Evolutionary conservation across 345 rosid species (phyloP).

Genomic region (Limnanthes douglasii): DNA sequence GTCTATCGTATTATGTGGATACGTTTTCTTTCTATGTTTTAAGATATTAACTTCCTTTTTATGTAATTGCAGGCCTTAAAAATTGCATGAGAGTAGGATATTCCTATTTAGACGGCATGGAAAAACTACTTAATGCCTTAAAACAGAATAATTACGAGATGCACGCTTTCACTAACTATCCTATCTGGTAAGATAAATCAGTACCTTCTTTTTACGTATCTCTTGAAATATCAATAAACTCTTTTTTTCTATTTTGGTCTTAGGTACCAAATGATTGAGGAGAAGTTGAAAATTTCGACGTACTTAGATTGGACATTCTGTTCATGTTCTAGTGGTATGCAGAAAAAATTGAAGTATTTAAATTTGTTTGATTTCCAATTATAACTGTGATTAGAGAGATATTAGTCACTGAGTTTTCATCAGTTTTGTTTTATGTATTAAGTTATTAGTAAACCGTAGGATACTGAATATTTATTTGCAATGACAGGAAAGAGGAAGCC

Average conservation of each 20-base stretch:
- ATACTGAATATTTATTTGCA: too few relatives aligned
- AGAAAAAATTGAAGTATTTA: background rate
- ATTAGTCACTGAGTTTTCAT: too few relatives aligned
- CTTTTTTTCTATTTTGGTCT: conserved; percentile 16
- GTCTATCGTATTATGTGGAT: background rate
- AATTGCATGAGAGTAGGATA: conserved; percentile 56
- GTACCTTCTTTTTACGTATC: background rate
- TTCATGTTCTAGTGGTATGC: conserved; percentile 52
- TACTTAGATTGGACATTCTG: conserved; percentile 92
- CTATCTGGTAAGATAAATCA: conserved; percentile 42
- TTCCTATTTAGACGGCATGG: conserved; percentile 63
- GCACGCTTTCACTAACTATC: conserved; percentile 93
- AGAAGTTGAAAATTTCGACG: conserved; percentile 51
- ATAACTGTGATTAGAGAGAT: too few relatives aligned
- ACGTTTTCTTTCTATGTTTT: background rate
- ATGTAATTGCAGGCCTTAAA: conserved; percentile 49
- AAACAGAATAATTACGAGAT: conserved; percentile 48
- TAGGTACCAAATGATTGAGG: conserved; percentile 74
- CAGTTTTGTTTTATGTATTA: too few relatives aligned
- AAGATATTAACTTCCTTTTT: conserved; percentile 2
- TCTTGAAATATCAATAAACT: background rate
- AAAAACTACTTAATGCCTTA: conserved; percentile 44
- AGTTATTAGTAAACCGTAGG: too few relatives aligned
- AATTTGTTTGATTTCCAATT: too few relatives aligned
- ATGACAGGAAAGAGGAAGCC: conserved; percentile 98